Evolutionary conservation across 2,329 filamentous ascomycete species (phyloP), one percentile per base, ranked within the genome.

Genomic region (Phymatotrichopsis omnivora): DNA sequence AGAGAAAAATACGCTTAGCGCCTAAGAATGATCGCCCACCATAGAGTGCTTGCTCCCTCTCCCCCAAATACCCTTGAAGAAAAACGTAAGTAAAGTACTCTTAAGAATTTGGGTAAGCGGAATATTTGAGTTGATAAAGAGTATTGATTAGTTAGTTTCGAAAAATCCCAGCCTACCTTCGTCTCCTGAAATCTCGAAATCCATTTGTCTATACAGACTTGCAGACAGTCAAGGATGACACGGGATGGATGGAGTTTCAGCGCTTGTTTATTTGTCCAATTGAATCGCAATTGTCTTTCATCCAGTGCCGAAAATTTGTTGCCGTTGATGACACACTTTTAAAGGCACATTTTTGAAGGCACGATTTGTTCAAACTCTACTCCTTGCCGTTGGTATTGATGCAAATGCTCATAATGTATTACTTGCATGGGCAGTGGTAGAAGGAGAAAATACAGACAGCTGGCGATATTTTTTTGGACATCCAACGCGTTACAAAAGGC

Each of bases 341-440:
- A 40, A 48, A 33, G 17, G 45, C 19, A 40, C 45, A 2, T 49
- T 49, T 34, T 41, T 37, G 14, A 50, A 47, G n/a, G 8, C 42
- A 1, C 17, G 25, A 17, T 47, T 46, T 38, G 17, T 31, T 2
- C 42, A 50, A 42, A 47, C 36, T 5, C 16, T 50, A 8, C 25
- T 47, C 3, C 24, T 50, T 11, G 37, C 28, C 19, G 42, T 42
- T 6, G 40, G 24, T 19, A 30, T 46, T 27, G 42, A 50, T 32
- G 42, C 25, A 19, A 50, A 50, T 32, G 17, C 17, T 1, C 35
- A 50, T 24, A 32, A 35, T 36, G 16, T 47, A 20, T 5, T 50
- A n/a, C 30, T 50, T 11, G 36, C 36, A 24, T 47, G 47, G 35
- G 5, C 42, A n/a, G 25, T 47, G 4, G 47, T 42, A 5, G 47